Evolutionary conservation across 768 basidiomycete genomes (phyloP).

Genomic region (Cyclocybe cylindracea): DNA sequence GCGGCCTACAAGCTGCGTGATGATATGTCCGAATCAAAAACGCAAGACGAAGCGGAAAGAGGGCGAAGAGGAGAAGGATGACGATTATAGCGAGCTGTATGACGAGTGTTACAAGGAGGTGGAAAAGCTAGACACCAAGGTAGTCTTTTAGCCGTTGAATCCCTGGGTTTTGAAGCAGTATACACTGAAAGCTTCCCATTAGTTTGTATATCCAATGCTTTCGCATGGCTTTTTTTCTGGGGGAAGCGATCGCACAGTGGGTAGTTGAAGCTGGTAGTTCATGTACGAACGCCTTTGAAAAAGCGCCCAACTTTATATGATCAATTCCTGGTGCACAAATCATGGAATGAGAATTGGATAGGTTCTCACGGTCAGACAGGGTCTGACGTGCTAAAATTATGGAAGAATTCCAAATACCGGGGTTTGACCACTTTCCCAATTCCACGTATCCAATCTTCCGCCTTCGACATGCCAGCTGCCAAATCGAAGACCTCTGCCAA

Average conservation of each 20-base stretch:
- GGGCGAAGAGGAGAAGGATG: slow-evolving; percentile 64
- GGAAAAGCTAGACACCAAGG: slow-evolving; percentile 70
- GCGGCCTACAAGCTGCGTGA: slow-evolving; percentile 96
- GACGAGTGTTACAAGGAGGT: slow-evolving; percentile 88
- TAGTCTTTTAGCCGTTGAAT: slow-evolving; percentile 53
- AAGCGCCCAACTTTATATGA: no score
- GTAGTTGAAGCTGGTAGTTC: not conserved
- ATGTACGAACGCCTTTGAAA: not conserved
- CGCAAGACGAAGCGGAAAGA: slow-evolving; percentile 69
- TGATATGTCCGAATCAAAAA: slow-evolving; percentile 86
- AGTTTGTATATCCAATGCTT: slow-evolving; percentile 6
- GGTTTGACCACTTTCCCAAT: slow-evolving; percentile 13
- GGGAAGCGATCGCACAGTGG: not conserved
- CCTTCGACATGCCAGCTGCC: slow-evolving; percentile 42
- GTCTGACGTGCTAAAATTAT: slow-evolving; percentile 23
- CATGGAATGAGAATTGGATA: not conserved
- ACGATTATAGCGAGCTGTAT: slow-evolving; percentile 86
- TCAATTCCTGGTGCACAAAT: no score
- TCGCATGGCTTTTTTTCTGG: slow-evolving; percentile 13
- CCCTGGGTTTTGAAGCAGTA: not conserved
- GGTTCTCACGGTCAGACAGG: slow-evolving; percentile 23
- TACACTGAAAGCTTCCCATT: not conserved
- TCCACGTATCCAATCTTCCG: slow-evolving; percentile 19
- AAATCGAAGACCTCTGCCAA: slow-evolving; percentile 54
- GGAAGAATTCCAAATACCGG: slow-evolving; percentile 9